Evolutionary conservation across 352 stramenopile genomes (phyloP).

Genomic region (Pythium apleroticum): DNA sequence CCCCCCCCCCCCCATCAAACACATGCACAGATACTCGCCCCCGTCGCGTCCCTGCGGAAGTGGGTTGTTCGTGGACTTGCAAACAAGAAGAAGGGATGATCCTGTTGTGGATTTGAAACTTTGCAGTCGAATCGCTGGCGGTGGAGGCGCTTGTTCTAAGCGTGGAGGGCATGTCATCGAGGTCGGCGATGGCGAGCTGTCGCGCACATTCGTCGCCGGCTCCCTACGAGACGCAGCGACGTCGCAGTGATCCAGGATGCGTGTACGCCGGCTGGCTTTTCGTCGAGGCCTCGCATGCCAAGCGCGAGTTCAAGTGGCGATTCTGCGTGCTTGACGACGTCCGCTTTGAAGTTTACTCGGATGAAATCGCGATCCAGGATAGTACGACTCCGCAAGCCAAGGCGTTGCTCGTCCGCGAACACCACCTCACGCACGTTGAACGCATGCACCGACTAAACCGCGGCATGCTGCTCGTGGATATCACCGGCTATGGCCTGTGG

Average conservation of each 20-base stretch:
- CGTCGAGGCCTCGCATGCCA: conserved; percentile 28
- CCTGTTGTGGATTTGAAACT: too few species aligned
- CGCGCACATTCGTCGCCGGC: conserved; percentile 22
- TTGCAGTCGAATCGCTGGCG: too few species aligned
- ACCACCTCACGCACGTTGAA: conserved; percentile 32
- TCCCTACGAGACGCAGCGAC: conserved; percentile 13
- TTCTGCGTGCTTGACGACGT: conserved; percentile 47
- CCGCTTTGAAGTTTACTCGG: conserved; percentile 28
- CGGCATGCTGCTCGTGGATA: conserved; percentile 36
- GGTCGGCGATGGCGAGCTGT: not conserved
- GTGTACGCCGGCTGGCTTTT: conserved; percentile 41
- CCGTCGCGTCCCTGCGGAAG: too few species aligned
- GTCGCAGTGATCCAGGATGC: not conserved
- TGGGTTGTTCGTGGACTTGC: too few species aligned
- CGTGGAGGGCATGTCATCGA: too few species aligned
- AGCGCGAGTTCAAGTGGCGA: conserved; percentile 38
- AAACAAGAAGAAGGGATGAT: too few species aligned
- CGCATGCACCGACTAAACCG: conserved; percentile 47
- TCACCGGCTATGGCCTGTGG: conserved; percentile 33
- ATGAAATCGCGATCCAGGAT: conserved; percentile 10
- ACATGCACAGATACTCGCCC: too few species aligned
- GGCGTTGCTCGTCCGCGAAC: not conserved
- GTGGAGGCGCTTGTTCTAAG: too few species aligned
- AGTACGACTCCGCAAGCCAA: not conserved
- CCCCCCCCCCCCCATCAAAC: too few species aligned